Percentiles rank a stretch among this genome's conserved stretches.
phyloP scores from a whole-genome alignment of 2,329 filamentous ascomycete species.

The Seiridium unicorne region DNA sequence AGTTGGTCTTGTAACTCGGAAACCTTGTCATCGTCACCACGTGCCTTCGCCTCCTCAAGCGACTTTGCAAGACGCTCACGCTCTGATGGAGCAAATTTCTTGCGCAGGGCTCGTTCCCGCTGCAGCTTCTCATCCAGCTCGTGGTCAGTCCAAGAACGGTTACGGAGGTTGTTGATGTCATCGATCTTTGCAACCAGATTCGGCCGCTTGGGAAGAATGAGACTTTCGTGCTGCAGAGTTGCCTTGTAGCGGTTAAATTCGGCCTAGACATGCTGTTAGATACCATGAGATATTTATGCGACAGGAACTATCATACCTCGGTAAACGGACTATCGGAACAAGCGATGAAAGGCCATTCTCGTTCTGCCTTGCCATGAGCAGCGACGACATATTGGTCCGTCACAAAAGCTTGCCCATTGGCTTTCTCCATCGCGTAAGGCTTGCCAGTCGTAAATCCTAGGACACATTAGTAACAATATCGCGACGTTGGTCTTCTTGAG shows the following conservation, averaged over 20 bases:
- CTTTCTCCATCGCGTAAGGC: slow-evolving; percentile 77
- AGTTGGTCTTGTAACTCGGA: slow-evolving; percentile 58
- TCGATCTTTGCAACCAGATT: slow-evolving; percentile 70
- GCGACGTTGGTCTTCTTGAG: background rate
- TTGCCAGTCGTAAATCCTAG: slow-evolving; percentile 74
- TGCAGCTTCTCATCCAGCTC: slow-evolving; percentile 80
- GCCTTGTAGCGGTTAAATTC: slow-evolving; percentile 83
- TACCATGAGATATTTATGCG: background rate
- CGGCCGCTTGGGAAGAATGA: slow-evolving; percentile 71
- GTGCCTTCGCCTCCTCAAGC: slow-evolving; percentile 63
- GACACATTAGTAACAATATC: slow-evolving; percentile 19
- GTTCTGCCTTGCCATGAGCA: slow-evolving; percentile 78
- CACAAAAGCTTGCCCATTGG: slow-evolving; percentile 72
- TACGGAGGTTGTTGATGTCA: slow-evolving; percentile 77
- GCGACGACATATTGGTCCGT: slow-evolving; percentile 84
- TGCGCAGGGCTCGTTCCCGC: slow-evolving; percentile 66
- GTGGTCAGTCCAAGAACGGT: slow-evolving; percentile 77
- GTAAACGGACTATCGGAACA: slow-evolving; percentile 84
- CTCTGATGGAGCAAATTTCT: slow-evolving; percentile 64
- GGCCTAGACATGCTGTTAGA: slow-evolving; percentile 39
- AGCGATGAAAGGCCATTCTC: slow-evolving; percentile 85
- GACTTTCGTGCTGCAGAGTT: slow-evolving; percentile 68
- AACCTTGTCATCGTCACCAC: slow-evolving; percentile 59
- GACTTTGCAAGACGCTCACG: slow-evolving; percentile 65
- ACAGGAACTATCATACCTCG: slow-evolving; percentile 55